Conservation (phyloP, 164 flowering plant species). For the grape (Vitis vinifera) region ASM3070453v1 NC_081805.1:13632501-13633000, state of each 20-base stretch:
- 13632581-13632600: constrained; percentile 79
- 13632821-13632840: neutral
- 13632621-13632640: constrained; percentile 29
- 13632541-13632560: constrained; percentile 83
- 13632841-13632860: neutral
- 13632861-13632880: neutral
- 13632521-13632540: constrained; percentile 55
- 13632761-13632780: neutral
- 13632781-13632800: neutral
- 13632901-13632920: neutral
- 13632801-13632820: neutral
- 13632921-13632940: neutral
- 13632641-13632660: constrained; percentile 28
- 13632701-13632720: constrained; percentile 23
- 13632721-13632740: neutral
- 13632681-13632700: constrained; percentile 24
- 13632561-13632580: constrained; percentile 75
- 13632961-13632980: neutral
- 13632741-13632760: neutral
- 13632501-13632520: constrained; percentile 85
- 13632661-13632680: constrained; percentile 19
- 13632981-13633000: neutral
- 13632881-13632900: neutral
- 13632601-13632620: constrained; percentile 78
- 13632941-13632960: neutral